A percentile compares a stretch with the other conserved stretches of the same genome.
phyloP scores from a whole-genome alignment of 139 green algal species.

The Microglena sp. region DNA sequence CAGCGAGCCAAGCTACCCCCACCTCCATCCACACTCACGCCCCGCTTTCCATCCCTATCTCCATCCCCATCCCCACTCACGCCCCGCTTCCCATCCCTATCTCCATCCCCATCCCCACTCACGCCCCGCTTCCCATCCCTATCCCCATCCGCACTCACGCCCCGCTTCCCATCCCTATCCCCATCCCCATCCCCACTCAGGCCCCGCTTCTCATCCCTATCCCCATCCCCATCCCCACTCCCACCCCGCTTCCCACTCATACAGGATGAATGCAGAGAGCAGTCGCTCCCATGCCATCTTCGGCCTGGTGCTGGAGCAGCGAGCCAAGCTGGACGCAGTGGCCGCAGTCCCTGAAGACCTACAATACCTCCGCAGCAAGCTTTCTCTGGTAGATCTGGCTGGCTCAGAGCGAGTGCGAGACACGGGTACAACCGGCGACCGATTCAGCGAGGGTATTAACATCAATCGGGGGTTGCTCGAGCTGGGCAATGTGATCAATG shows the following conservation, averaged over 20 bases:
- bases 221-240: too few relatives aligned
- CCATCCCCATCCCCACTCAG: too few relatives aligned
- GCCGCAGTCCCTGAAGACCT: slow-evolving; percentile 19
- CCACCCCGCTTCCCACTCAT: too few relatives aligned
- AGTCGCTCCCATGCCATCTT: slow-evolving; percentile 33
- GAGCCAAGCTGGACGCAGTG: neutral
- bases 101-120: too few relatives aligned
- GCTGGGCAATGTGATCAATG: slow-evolving; percentile 70
- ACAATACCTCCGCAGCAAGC: slow-evolving; percentile 42
- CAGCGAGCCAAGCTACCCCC: slow-evolving; percentile 18
- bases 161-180: too few relatives aligned
- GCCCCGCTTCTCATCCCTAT: too few relatives aligned
- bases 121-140: too few relatives aligned
- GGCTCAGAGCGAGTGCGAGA: slow-evolving; percentile 51
- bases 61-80: too few relatives aligned
- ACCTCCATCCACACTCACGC: too few relatives aligned
- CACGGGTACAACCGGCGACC: slow-evolving; percentile 24
- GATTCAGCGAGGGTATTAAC: slow-evolving; percentile 29
- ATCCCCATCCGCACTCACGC: too few relatives aligned
- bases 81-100: too few relatives aligned
- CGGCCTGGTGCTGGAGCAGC: slow-evolving; percentile 31
- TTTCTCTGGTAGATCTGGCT: slow-evolving; percentile 66
- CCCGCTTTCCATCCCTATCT: too few relatives aligned
- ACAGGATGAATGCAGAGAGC: slow-evolving; percentile 28
- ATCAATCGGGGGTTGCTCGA: slow-evolving; percentile 55